Base-by-base conservation (phyloP, 202 grass and related monocot genomes). In the Saccharum hybrid region DNA sequence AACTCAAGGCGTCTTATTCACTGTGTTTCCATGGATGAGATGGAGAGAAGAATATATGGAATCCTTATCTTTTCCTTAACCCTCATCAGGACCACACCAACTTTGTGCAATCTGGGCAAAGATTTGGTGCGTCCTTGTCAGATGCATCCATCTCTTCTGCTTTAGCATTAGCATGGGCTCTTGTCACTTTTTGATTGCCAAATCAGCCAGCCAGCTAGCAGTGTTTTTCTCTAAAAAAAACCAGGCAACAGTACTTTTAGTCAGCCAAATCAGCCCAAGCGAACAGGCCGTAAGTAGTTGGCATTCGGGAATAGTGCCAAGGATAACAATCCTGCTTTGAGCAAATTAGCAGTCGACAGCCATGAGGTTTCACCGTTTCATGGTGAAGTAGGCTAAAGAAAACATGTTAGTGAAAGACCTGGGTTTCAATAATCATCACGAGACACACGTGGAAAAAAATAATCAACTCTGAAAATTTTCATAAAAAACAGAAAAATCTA, bases 161-260 rank as follows among this genome's bases (percentile, higher is more conserved):
- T 31, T 79, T 31, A 79, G 1, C 22, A 84, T 36, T n/a, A 54
- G 57, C 57, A 13, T 52, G 19, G 10, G 22, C 7, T 12, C 12
- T 36, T 81, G 56, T 80, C 30, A n/a, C 78, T 21, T 59, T 81
- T 56, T 61, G 22, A 7, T 66, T 61, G 22, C n/a, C n/a, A n/a
- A n/a, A n/a, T n/a, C n/a, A n/a, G n/a, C n/a, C n/a, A n/a, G n/a
- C n/a, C n/a, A n/a, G n/a, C n/a, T n/a, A n/a, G n/a, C n/a, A n/a
- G n/a, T n/a, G n/a, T n/a, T n/a, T n/a, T n/a, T n/a, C n/a, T n/a
- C n/a, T n/a, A n/a, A n/a, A n/a, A n/a, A n/a, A n/a, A n/a, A n/a
- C n/a, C n/a, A n/a, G n/a, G n/a, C n/a, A n/a, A n/a, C n/a, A n/a
- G n/a, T n/a, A n/a, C n/a, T n/a, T n/a, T n/a, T n/a, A n/a, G n/a